These are phyloP conservation scores for Pythium inflatum DNA, from an alignment of 352 stramenopile species.

Conservation along the genomic window DNA sequence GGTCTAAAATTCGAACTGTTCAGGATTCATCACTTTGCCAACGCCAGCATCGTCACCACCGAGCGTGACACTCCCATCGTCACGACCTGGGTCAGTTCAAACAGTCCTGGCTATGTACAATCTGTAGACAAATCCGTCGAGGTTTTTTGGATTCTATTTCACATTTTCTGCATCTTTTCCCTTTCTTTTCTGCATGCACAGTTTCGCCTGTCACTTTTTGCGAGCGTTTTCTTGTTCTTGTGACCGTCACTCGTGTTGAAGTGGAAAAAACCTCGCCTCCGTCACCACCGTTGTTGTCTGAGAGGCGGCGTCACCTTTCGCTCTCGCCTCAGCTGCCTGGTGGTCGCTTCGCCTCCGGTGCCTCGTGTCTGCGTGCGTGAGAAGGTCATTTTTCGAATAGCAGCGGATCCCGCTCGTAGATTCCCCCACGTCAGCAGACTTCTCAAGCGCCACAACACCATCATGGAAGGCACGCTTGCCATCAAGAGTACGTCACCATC, in stretches of 20 bases:
- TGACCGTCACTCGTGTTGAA: slow-evolving; percentile 26
- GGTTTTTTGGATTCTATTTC: slow-evolving; percentile 1
- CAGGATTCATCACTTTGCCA: no score
- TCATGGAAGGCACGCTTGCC: slow-evolving; percentile 21
- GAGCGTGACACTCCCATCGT: slow-evolving; percentile 30
- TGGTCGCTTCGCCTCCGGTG: neutral
- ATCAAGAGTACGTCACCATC: slow-evolving; percentile 18
- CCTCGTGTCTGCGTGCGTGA: neutral
- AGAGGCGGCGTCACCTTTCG: slow-evolving; percentile 29
- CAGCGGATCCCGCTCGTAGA: slow-evolving; percentile 5
- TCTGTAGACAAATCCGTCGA: no score
- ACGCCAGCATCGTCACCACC: slow-evolving; percentile 17
- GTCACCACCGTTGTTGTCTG: slow-evolving; percentile 12
- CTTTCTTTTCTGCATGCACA: neutral
- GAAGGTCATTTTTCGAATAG: slow-evolving; percentile 23
- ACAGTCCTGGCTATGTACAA: slow-evolving; percentile 11
- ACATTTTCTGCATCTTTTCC: neutral
- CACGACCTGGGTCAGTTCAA: slow-evolving; percentile 26
- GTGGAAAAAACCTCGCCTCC: slow-evolving; percentile 28
- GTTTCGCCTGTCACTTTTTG: slow-evolving; percentile 4
- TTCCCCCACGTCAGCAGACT: no score
- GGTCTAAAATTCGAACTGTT: no score
- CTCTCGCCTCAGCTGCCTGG: slow-evolving; percentile 10
- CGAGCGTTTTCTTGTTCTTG: neutral
- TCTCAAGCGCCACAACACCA: no score